Percentiles rank a stretch among this genome's conserved stretches.
phyloP scores from a whole-genome alignment of 495 filamentous ascomycete genomes.

The Xylaria nigripes region DNA sequence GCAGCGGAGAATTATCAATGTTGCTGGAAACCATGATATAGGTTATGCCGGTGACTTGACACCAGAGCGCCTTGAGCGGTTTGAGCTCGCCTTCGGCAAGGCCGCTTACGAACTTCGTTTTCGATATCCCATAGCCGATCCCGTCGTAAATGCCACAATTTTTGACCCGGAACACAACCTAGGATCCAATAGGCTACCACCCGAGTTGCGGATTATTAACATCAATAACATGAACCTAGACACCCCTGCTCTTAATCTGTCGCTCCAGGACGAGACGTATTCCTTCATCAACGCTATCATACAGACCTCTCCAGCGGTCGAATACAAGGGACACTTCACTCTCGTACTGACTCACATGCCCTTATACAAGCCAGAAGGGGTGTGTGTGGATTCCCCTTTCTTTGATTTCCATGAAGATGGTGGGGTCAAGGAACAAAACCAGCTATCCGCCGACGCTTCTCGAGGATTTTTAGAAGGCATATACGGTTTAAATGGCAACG shows the following conservation, averaged over 20 bases:
- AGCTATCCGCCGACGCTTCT: conserved; percentile 60
- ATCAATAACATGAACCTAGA: conserved; percentile 91
- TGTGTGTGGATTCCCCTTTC: conserved; percentile 77
- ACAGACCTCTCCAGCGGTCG: conserved; percentile 55
- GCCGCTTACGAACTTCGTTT: conserved; percentile 83
- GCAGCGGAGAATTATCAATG: conserved; percentile 70
- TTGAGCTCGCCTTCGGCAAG: conserved; percentile 74
- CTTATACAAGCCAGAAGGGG: conserved; percentile 69
- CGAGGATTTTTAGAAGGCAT: conserved; percentile 67
- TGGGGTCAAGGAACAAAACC: conserved; percentile 85
- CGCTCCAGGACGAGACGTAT: conserved; percentile 65
- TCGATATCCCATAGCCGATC: conserved; percentile 41
- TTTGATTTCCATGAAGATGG: conserved; percentile 65
- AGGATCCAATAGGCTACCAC: conserved; percentile 35
- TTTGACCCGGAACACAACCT: conserved; percentile 27
- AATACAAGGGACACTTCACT: conserved; percentile 59
- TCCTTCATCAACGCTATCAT: conserved; percentile 67
- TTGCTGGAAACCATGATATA: conserved; percentile 92
- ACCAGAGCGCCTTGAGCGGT: conserved; percentile 59
- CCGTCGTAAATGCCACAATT: conserved; percentile 25
- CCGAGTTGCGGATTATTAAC: conserved; percentile 70
- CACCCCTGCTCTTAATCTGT: conserved; percentile 56
- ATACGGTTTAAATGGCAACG: conserved; percentile 62
- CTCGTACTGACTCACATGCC: conserved; percentile 88
- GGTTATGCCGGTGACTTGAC: conserved; percentile 90